phyloP scores from a whole-genome alignment of 2,329 filamentous ascomycete species.

The Chaetomium sp. region DNA sequence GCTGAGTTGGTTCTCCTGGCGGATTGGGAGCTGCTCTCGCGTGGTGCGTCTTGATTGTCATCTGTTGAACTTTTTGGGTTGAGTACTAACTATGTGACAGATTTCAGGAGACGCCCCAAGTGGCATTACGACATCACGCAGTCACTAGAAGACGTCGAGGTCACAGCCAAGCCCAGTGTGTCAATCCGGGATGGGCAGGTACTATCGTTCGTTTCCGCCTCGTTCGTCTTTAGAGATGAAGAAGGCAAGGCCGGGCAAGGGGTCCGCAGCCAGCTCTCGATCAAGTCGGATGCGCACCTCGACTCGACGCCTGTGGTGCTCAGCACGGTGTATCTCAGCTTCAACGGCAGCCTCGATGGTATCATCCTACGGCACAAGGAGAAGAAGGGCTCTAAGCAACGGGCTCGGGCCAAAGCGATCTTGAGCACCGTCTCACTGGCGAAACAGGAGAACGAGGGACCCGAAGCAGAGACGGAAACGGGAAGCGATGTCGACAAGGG shows the following conservation, averaged over 20 bases:
- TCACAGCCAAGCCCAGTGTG: slow-evolving; percentile 42
- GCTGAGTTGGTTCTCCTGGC: slow-evolving; percentile 53
- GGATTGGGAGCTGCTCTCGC: slow-evolving; percentile 59
- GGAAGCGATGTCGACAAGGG: slow-evolving; percentile 21
- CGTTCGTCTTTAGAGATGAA: slow-evolving; percentile 51
- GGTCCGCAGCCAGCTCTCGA: slow-evolving; percentile 50
- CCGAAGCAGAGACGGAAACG: slow-evolving; percentile 22
- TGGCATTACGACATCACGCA: slow-evolving; percentile 58
- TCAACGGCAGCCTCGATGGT: slow-evolving; percentile 52
- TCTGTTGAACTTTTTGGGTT: slow-evolving; percentile 3
- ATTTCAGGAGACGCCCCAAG: slow-evolving; percentile 46
- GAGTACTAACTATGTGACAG: slow-evolving; percentile 29
- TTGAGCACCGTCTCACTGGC: slow-evolving; percentile 27
- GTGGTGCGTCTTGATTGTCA: slow-evolving; percentile 39
- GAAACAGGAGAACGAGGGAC: slow-evolving; percentile 18
- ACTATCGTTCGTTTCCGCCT: slow-evolving; percentile 28
- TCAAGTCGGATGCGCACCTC: slow-evolving; percentile 50
- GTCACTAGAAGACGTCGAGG: slow-evolving; percentile 45
- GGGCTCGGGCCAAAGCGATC: slow-evolving; percentile 20
- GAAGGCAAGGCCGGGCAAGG: slow-evolving; percentile 57
- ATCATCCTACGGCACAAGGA: slow-evolving; percentile 44
- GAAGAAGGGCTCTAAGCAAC: slow-evolving; percentile 4
- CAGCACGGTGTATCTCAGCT: slow-evolving; percentile 46
- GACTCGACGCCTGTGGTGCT: slow-evolving; percentile 47
- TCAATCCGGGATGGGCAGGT: slow-evolving; percentile 41